Evolutionary conservation across 306 rosid species (phyloP).

Genomic region (Elaeagnus macrophylla): DNA sequence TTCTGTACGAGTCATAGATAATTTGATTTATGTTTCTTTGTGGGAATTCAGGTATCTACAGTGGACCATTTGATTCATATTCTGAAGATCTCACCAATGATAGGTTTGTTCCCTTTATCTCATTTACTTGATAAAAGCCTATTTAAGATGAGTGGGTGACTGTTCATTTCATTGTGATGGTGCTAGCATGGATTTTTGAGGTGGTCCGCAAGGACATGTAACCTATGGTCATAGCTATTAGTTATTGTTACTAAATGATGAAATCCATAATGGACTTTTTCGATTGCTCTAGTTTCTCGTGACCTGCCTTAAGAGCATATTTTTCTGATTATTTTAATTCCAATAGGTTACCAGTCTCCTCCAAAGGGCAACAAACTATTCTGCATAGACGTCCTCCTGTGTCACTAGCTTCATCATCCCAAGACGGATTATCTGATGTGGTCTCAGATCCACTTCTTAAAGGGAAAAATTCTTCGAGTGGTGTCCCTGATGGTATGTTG

Average conservation of each 20-base stretch:
- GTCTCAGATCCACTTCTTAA: constrained; percentile 30
- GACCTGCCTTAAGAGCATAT: no score
- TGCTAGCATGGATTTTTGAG: no score
- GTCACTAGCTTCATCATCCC: constrained; percentile 43
- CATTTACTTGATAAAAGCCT: not conserved
- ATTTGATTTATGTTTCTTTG: constrained; percentile 8
- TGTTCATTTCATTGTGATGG: not conserved
- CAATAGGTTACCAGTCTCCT: constrained; percentile 29
- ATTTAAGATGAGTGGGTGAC: not conserved
- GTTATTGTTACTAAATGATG: no score
- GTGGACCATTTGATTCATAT: constrained; percentile 21
- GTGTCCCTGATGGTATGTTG: constrained; percentile 32
- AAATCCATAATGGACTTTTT: no score
- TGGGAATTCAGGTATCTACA: constrained; percentile 28
- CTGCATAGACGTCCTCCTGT: constrained; percentile 36
- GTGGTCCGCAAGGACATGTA: no score
- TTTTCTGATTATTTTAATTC: not conserved
- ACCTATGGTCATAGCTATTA: no score
- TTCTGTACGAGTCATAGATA: not conserved
- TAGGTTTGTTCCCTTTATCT: constrained; percentile 17
- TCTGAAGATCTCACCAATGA: constrained; percentile 36
- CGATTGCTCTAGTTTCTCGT: no score
- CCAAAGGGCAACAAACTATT: constrained; percentile 43
- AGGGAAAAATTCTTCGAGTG: constrained; percentile 24
- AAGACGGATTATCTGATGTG: constrained; percentile 48